Percentiles rank a stretch among this genome's conserved stretches.
phyloP scores from a whole-genome alignment of 1,139 yeast genomes.

The Yamadazyma triangularis region DNA sequence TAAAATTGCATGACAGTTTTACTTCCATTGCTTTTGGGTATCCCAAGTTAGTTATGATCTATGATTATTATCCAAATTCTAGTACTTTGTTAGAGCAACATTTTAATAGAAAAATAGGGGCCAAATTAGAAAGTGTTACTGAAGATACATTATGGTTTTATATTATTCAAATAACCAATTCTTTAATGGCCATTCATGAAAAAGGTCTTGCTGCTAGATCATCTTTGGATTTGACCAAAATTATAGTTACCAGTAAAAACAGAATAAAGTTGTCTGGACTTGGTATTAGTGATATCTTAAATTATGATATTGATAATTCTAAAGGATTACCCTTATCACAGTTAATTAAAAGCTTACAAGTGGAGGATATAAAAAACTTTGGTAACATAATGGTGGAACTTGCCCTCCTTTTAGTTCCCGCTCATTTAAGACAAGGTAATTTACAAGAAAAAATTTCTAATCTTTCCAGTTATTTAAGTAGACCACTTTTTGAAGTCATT shows the following conservation, averaged over 20 bases:
- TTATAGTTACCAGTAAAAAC: constrained; percentile 67
- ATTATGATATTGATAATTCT: constrained; percentile 37
- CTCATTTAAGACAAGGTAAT: constrained; percentile 14
- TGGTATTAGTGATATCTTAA: constrained; percentile 68
- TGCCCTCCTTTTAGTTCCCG: constrained; percentile 41
- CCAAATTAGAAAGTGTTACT: constrained; percentile 45
- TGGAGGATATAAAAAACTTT: constrained; percentile 50
- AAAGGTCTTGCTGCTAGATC: constrained; percentile 60
- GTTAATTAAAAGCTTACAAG: constrained; percentile 29
- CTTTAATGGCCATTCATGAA: constrained; percentile 59
- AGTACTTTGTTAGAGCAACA: constrained; percentile 31
- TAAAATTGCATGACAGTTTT: constrained; percentile 73
- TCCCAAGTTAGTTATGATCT: constrained; percentile 39
- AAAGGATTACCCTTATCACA: constrained; percentile 14
- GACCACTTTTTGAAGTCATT: constrained; percentile 19
- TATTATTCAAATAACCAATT: constrained; percentile 68
- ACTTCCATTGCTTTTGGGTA: constrained; percentile 78
- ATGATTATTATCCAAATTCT: constrained; percentile 41
- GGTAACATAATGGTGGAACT: constrained; percentile 60
- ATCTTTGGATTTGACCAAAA: constrained; percentile 57
- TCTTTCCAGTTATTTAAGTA: constrained; percentile 15
- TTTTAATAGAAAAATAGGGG: constrained; percentile 26
- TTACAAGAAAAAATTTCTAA: constrained; percentile 15
- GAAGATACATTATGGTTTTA: constrained; percentile 74
- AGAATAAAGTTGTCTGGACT: constrained; percentile 68